Evolutionary conservation across 805 yeast genomes (phyloP).

Genomic region (Cyberlindnera galapagoensis): DNA sequence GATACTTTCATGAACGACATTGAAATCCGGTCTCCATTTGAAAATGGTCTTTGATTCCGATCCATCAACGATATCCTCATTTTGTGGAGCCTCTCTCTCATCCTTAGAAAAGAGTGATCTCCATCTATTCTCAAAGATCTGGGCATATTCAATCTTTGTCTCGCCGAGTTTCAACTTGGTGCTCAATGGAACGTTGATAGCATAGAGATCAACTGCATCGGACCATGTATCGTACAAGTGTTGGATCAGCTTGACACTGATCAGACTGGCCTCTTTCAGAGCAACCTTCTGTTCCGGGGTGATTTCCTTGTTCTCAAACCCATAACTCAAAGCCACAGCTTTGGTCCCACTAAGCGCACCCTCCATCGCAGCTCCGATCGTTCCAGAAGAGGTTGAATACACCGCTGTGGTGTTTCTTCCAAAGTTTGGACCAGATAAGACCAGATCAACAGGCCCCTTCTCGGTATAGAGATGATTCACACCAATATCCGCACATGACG

Average conservation of each 20-base stretch:
- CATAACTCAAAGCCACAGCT: conserved; percentile 80
- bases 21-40: conserved; percentile 82
- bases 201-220: conserved; percentile 56
- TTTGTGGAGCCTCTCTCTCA: conserved; percentile 10
- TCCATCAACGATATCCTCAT: conserved; percentile 43
- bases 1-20: conserved; percentile 51
- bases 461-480: conserved; percentile 57
- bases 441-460: conserved; percentile 68
- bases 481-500: conserved; percentile 91
- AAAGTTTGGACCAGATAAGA: conserved; percentile 91
- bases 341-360: conserved; percentile 61
- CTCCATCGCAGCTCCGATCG: conserved; percentile 96
- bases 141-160: conserved; percentile 66
- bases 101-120: conserved; percentile 43
- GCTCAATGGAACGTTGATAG: conserved; percentile 80
- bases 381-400: conserved; percentile 87
- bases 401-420: conserved; percentile 90
- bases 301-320: conserved; percentile 58
- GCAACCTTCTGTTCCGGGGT: conserved; percentile 29
- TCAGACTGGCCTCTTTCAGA: conserved; percentile 52
- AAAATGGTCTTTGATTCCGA: conserved; percentile 43
- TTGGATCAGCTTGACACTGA: conserved; percentile 57
- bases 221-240: conserved; percentile 58
- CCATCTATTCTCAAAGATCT: conserved; percentile 83
- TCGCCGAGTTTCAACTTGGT: conserved; percentile 41